Evolutionary conservation across 371 early-diverging fungal genomes (phyloP).

Genomic region (Hamiltosporidium tvaerminnensis): DNA sequence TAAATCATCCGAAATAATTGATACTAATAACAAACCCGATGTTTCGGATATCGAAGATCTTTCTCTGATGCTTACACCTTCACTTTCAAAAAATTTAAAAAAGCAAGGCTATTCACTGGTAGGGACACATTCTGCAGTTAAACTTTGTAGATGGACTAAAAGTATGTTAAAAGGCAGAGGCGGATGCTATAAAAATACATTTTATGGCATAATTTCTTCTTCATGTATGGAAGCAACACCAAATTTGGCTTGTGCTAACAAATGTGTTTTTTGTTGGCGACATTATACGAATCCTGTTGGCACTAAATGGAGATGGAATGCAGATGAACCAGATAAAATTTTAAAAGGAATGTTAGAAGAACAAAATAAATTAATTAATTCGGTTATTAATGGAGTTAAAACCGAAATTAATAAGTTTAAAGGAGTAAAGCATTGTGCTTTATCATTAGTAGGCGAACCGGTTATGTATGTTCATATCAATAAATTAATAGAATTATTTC

Average conservation of each 20-base stretch:
- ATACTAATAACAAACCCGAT: constrained; percentile 50
- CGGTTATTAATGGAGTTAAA: not conserved
- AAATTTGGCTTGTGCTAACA: constrained; percentile 63
- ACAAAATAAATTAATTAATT: constrained; percentile 63
- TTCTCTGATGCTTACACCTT: constrained; percentile 59
- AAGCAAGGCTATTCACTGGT: constrained; percentile 66
- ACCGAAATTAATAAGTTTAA: constrained; percentile 54
- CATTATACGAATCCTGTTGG: constrained; percentile 66
- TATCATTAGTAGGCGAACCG: constrained; percentile 60
- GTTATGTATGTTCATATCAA: constrained; percentile 70
- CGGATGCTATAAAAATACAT: constrained; percentile 63
- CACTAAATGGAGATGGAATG: constrained; percentile 62
- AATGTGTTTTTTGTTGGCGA: constrained; percentile 65
- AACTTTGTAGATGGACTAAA: constrained; percentile 67
- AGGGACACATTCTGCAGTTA: constrained; percentile 63
- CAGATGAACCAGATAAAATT: constrained; percentile 60
- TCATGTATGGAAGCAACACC: constrained; percentile 61
- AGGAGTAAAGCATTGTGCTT: constrained; percentile 61
- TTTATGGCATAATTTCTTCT: constrained; percentile 59
- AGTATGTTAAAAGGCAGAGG: constrained; percentile 61
- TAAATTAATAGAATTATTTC: constrained; percentile 59
- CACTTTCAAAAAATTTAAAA: constrained; percentile 59
- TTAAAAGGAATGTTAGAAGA: constrained; percentile 61
- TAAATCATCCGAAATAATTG: constrained; percentile 64
- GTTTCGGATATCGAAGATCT: constrained; percentile 5